phyloP scores from a whole-genome alignment of 257 asterid genomes.

The Mentha longifolia region DNA sequence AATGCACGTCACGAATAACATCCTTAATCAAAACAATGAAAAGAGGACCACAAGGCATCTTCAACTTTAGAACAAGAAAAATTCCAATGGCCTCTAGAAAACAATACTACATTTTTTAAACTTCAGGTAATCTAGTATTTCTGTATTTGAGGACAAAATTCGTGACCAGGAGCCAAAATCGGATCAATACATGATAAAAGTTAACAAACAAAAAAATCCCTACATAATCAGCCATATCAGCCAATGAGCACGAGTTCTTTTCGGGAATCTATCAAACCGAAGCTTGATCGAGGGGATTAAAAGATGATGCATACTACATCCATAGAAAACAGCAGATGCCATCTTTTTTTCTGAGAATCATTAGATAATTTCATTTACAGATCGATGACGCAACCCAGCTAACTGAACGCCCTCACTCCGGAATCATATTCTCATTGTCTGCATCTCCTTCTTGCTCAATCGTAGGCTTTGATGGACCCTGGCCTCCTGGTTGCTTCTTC shows the following conservation, averaged over 20 bases:
- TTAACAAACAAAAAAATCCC: too few relatives aligned
- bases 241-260: neutral
- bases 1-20: too few relatives aligned
- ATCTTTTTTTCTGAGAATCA: neutral
- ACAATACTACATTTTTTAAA: neutral
- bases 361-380: slow-evolving; percentile 33
- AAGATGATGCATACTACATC: slow-evolving; percentile 25
- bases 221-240: neutral
- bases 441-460: slow-evolving; percentile 84
- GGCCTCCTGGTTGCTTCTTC: slow-evolving; percentile 80
- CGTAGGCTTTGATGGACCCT: slow-evolving; percentile 71
- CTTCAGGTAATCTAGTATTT: neutral
- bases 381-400: slow-evolving; percentile 22
- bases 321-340: slow-evolving; percentile 31
- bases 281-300: neutral
- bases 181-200: neutral
- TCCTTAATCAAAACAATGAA: too few relatives aligned
- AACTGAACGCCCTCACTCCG: slow-evolving; percentile 55
- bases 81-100: neutral
- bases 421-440: slow-evolving; percentile 83
- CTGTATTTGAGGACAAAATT: neutral
- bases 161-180: neutral
- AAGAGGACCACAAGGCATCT: too few relatives aligned
- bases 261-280: neutral
- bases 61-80: too few relatives aligned